Conservation (phyloP, 768 basidiomycete species). For the Psilocybe sp. region DNA sequence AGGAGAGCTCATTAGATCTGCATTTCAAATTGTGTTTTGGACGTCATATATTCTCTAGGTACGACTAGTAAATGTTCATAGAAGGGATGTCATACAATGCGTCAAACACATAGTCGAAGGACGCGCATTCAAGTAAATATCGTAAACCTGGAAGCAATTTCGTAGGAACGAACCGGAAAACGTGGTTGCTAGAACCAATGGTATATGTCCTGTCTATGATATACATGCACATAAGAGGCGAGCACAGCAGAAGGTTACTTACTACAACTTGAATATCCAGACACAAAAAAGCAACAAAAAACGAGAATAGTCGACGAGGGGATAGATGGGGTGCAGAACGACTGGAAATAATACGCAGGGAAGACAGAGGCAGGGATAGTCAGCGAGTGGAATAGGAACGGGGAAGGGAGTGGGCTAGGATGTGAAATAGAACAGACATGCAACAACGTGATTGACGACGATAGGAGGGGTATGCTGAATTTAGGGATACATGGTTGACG, state of each 20-base stretch:
- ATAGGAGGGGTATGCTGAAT: conserved; percentile 11
- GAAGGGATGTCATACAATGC: too few species aligned
- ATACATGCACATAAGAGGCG: conserved; percentile 19
- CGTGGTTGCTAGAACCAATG: conserved; percentile 2
- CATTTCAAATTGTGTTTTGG: too few species aligned
- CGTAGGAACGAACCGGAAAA: background rate
- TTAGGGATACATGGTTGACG: conserved; percentile 77
- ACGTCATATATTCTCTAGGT: too few species aligned
- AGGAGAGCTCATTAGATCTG: too few species aligned
- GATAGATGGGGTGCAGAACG: too few species aligned
- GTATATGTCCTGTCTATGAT: conserved; percentile 21
- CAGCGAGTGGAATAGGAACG: conserved; percentile 3
- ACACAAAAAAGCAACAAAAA: conserved; percentile 25
- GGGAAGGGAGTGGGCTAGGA: background rate
- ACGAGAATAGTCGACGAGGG: background rate
- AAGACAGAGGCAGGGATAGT: conserved; percentile 7
- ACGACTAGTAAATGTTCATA: too few species aligned
- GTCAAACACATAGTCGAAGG: too few species aligned
- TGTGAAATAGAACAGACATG: background rate
- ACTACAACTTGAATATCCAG: conserved; percentile 18
- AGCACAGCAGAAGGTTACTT: conserved; percentile 18
- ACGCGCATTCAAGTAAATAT: too few species aligned
- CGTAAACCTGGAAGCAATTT: too few species aligned
- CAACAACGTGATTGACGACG: conserved; percentile 16
- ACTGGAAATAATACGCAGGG: conserved; percentile 7